Evolutionary conservation across 1,284 basidiomycete genomes (phyloP).

Genomic region (Ceratobasidium sp.): DNA sequence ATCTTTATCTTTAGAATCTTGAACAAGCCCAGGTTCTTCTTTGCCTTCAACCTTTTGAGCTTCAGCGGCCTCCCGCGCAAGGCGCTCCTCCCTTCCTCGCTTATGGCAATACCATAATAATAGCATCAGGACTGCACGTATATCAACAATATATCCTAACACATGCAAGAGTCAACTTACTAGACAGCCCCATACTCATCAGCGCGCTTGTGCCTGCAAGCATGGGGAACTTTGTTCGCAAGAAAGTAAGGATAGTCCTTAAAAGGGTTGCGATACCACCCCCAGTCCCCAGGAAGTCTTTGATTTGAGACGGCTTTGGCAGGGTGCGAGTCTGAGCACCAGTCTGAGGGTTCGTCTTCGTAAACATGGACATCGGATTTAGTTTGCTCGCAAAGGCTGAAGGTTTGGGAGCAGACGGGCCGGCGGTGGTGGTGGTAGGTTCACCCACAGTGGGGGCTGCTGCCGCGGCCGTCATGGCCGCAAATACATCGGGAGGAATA

Average conservation of each 20-base stretch:
- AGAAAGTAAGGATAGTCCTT: slow-evolving; percentile 22
- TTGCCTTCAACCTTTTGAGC: slow-evolving; percentile 6
- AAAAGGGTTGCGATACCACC: slow-evolving; percentile 32
- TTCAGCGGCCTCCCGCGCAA: slow-evolving; percentile 26
- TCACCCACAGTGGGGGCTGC: slow-evolving; percentile 16
- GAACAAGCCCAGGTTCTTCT: slow-evolving; percentile 10
- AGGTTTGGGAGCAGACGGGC: slow-evolving; percentile 6
- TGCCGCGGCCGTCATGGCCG: slow-evolving; percentile 34
- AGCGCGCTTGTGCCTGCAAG: slow-evolving; percentile 30
- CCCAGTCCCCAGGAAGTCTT: slow-evolving; percentile 28
- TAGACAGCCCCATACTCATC: slow-evolving; percentile 36
- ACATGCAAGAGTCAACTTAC: background rate
- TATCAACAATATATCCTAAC: background rate
- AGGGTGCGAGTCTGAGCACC: slow-evolving; percentile 29
- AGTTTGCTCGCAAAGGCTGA: slow-evolving; percentile 25
- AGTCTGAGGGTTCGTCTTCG: slow-evolving; percentile 31
- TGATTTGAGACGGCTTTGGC: slow-evolving; percentile 22
- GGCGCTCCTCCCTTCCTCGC: slow-evolving; percentile 32
- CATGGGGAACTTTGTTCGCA: slow-evolving; percentile 27
- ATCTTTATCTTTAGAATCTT: background rate
- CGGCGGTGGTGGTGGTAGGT: background rate
- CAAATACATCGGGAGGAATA: slow-evolving; percentile 33
- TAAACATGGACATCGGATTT: slow-evolving; percentile 33
- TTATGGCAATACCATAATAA: slow-evolving; percentile 39
- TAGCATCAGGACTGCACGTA: slow-evolving; percentile 23